These are phyloP conservation scores for Scedosporium boydii DNA, from an alignment of 2,329 filamentous ascomycete genomes.

Conservation along the genomic window DNA sequence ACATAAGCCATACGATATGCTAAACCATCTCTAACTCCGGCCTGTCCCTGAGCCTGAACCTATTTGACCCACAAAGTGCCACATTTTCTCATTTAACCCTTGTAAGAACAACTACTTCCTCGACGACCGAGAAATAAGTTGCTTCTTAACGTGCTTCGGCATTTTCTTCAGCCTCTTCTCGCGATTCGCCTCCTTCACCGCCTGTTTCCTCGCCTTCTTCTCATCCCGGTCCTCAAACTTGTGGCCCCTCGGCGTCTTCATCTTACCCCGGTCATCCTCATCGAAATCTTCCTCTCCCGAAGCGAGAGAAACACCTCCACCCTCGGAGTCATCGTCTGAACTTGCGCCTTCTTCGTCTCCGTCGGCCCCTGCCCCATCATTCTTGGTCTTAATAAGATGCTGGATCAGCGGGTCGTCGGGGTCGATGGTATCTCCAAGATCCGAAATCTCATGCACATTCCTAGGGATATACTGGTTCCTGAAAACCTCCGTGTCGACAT, in stretches of 20 bases:
- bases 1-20: not conserved
- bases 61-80: not conserved
- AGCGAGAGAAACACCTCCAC: slow-evolving; percentile 26
- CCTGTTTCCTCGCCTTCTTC: slow-evolving; percentile 71
- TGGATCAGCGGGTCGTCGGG: slow-evolving; percentile 51
- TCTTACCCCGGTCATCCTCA: slow-evolving; percentile 49
- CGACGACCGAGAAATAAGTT: slow-evolving; percentile 55
- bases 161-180: slow-evolving; percentile 94
- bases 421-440: slow-evolving; percentile 54
- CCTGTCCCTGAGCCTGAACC: not conserved
- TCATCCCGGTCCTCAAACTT: slow-evolving; percentile 85
- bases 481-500: slow-evolving; percentile 87
- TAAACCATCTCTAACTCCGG: not conserved
- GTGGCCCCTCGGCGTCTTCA: slow-evolving; percentile 66
- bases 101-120: slow-evolving; percentile 40
- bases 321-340: slow-evolving; percentile 30
- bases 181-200: slow-evolving; percentile 83
- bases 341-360: slow-evolving; percentile 27
- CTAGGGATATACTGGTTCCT: slow-evolving; percentile 94
- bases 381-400: slow-evolving; percentile 58
- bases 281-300: slow-evolving; percentile 40
- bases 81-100: not conserved
- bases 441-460: slow-evolving; percentile 91
- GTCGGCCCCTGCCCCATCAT: slow-evolving; percentile 54
- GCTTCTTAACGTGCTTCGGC: slow-evolving; percentile 93